Base-by-base conservation (phyloP, 2,329 filamentous ascomycete species). In the Pleochaeta shiraiana region DNA sequence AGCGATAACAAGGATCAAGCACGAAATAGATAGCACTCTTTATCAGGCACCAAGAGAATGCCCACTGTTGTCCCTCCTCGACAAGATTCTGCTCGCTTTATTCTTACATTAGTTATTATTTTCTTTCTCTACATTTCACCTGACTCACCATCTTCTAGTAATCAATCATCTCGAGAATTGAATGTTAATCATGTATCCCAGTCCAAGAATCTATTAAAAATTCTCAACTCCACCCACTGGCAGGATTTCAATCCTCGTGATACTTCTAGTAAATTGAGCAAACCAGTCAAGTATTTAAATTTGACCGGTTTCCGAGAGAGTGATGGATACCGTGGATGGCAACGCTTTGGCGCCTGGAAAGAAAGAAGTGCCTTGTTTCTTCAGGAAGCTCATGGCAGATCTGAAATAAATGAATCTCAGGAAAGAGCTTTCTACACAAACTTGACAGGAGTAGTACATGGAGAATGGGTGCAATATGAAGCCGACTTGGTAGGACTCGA, bases 271-370 rank as follows among this genome's bases (percentile, higher is more conserved):
- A 71, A 65, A 14, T 31, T 57, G 3, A 64, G 65, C 37, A 68
- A 69, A 31, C 67, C 70, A 47, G 67, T 64, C 12, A 76, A 74
- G 28, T 84, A 79, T 67, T 75, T 90, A 66, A 89, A 90, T 69
- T 76, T 95, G 63, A 88, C 88, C 1, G 92, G 92, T 0, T 84
- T 95, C 67, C 81, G 87, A 61, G 76, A 83, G 59, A 80, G 83
- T 24, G 87, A 95, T 74, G 83, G 81, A 4, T 89, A 88, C 73
- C 34, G 11, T 4, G 85, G 83, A 1, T 96, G 91, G 91, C 81
- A 85, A 37, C 79, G 90, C 65, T 76, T 96, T 26, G 77, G 77
- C 0, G 75, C 77, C 0, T 89, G 91, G 65, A 83, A 82, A 71
- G 76, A 84, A 66, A 81, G 81, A 68, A 87, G 84, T 64, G 77